phyloP scores from a whole-genome alignment of 2,329 filamentous ascomycete species.

The Fonsecaea pedrosoi region DNA sequence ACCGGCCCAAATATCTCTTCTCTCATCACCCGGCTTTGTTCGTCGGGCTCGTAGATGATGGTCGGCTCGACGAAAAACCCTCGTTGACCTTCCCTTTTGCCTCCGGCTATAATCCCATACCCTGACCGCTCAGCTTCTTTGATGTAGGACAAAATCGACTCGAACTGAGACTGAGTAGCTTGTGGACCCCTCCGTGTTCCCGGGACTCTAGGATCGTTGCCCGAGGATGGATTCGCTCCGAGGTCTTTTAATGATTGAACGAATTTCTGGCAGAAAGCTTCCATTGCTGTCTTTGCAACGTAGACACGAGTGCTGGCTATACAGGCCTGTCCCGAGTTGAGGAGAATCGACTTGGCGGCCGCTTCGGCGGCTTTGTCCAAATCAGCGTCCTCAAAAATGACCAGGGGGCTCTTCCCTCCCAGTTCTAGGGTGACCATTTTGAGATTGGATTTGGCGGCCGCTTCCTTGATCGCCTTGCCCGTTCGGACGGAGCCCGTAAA shows the following conservation, averaged over 20 bases:
- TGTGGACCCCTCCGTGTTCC: conserved; percentile 63
- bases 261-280: conserved; percentile 55
- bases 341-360: conserved; percentile 64
- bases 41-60: conserved; percentile 63
- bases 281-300: conserved; percentile 62
- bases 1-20: conserved; percentile 71
- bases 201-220: conserved; percentile 50
- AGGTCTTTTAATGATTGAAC: conserved; percentile 15
- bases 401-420: conserved; percentile 46
- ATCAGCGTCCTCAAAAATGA: conserved; percentile 47
- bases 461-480: conserved; percentile 43
- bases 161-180: conserved; percentile 69
- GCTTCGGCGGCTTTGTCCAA: conserved; percentile 47
- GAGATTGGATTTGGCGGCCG: conserved; percentile 44
- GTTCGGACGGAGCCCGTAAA: conserved; percentile 45
- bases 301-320: conserved; percentile 59
- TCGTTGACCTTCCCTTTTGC: conserved; percentile 58
- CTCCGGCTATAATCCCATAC: conserved; percentile 53
- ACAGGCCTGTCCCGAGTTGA: conserved; percentile 65
- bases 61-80: conserved; percentile 70
- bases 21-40: conserved; percentile 62
- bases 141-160: conserved; percentile 63
- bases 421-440: conserved; percentile 47
- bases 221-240: too few relatives aligned
- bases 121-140: conserved; percentile 60